Evolutionary conservation across 2,329 filamentous ascomycete genomes (phyloP), one percentile per base, ranked within the genome.

Genomic region (Pseudogymnoascus sp.): DNA sequence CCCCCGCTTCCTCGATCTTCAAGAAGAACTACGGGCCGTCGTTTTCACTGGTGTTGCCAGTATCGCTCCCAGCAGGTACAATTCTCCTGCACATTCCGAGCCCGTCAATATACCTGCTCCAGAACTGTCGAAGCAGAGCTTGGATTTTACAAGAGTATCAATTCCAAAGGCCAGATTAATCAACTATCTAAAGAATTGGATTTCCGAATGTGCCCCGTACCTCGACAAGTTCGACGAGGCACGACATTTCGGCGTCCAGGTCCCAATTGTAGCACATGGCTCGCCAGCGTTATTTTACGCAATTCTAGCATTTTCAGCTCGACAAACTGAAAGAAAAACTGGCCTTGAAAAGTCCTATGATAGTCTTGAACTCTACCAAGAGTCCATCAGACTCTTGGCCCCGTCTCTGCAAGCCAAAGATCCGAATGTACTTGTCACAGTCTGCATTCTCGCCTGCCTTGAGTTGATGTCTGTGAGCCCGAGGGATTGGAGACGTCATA

Each of bases 181-280:
- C 11, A 45, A 72, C 11, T 71, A 78, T 59, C 67, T 80, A 37
- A 76, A 78, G 43, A 78, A 81, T 49, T 84, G 81, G 69, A 76
- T 83, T 21, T 76, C 78, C 1, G 77, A 83, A 62, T 78, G 82
- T 41, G 81, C 81, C 2, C 77, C 77, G 14, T 55, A 29, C 49
- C 77, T 85, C 3, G 82, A 85, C 66, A 84, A 83, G 70, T 83
- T 83, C 60, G 82, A 85, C 63, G 74, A 75, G 29, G 72, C 78
- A 12, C 78, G 78, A 11, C 77, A 78, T 49, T 84, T 85, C 67
- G 78, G 79, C 16, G 77, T 79, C 1, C 76, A 80, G 10, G 72
- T 84, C 2, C 78, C 81, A 0, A 71, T 79, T 2, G 70, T 83
- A 31, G 80, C 81, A 0, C 76, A 77, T 43, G 74, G 72, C 23